Conservation (phyloP, 1,139 yeast species). For the Nakaseomyces delphensis region DNA sequence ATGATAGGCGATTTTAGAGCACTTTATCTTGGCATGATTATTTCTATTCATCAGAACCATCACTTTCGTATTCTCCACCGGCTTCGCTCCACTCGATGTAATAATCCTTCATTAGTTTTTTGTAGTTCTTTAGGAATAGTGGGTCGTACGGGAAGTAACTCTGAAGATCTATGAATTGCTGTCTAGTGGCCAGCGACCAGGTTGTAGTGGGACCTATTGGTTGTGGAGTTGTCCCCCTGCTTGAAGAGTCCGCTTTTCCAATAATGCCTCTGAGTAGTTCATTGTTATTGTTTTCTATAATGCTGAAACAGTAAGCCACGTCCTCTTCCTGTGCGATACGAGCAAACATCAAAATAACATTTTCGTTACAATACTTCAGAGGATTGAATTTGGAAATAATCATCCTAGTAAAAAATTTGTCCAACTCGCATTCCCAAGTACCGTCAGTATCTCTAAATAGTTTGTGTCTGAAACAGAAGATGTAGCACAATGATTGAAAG, state of each 20-base stretch:
- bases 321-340: slow-evolving; percentile 83
- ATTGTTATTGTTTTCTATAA: slow-evolving; percentile 77
- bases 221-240: slow-evolving; percentile 24
- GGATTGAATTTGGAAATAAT: slow-evolving; percentile 89
- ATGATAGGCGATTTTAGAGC: too few relatives aligned
- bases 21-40: too few relatives aligned
- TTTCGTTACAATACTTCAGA: slow-evolving; percentile 83
- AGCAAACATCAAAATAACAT: slow-evolving; percentile 90
- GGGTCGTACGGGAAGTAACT: slow-evolving; percentile 97
- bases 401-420: slow-evolving; percentile 77
- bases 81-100: slow-evolving; percentile 82
- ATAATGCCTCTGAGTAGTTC: slow-evolving; percentile 36
- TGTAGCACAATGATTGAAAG: slow-evolving; percentile 81
- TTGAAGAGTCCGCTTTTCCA: slow-evolving; percentile 32
- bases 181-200: slow-evolving; percentile 41
- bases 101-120: slow-evolving; percentile 43
- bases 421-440: slow-evolving; percentile 75
- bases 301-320: slow-evolving; percentile 87
- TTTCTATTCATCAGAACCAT: slow-evolving; percentile 32
- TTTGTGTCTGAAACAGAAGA: slow-evolving; percentile 79
- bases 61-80: slow-evolving; percentile 52
- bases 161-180: slow-evolving; percentile 80
- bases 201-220: slow-evolving; percentile 12
- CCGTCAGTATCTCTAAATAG: slow-evolving; percentile 40
- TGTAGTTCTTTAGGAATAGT: slow-evolving; percentile 57